Evolutionary conservation across 371 early-diverging fungal species (phyloP), one percentile per base, ranked within the genome.

Genomic region (Rhizopus microsporus): DNA sequence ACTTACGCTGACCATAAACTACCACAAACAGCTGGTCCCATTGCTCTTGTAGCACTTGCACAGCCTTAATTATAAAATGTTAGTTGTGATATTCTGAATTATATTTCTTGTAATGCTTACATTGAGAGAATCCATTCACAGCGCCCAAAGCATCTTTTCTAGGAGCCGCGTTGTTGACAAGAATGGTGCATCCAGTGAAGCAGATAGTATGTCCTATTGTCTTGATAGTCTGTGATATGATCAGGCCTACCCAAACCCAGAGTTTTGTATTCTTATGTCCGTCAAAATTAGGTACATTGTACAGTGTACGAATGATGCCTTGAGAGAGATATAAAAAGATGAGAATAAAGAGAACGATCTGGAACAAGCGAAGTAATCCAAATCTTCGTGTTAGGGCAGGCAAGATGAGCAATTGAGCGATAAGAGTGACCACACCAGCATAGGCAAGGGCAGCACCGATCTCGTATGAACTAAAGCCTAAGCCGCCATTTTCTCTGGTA

Each of bases 381-480:
- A 78, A 71, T 23, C 65, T 67, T 51, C 62, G 52, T 42, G 79
- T 72, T 32, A 83, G 56, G 0, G 56, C 48, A 2, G 91, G 90
- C 56, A 86, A 88, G 3, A 80, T 47, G 3, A 84, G 13, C 0
- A 91, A 70, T 57, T 90, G 91, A 29, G 79, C 51, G 37, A 81
- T 54, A 1, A 92, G 42, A 0, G 83, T 81, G 1, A 82, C 46
- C 0, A 77, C 48, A 5, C 88, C 86, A 15, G 81, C 67, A 38
- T 83, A 62, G n/a, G 83, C 72, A 40, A 91, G 67, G 0, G 83
- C 77, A 8, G 76, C 44, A n/a, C 89, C 89, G 32, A 88, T 82
- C 29, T 81, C 71, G 6, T 71, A 67, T 6, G 84, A 56, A 4
- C 62, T 56, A 59, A 87, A 85, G 1, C 74, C 82, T 10, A 91